Evolutionary conservation across 2,329 filamentous ascomycete genomes (phyloP).

Genomic region (Pseudocercospora ulei): DNA sequence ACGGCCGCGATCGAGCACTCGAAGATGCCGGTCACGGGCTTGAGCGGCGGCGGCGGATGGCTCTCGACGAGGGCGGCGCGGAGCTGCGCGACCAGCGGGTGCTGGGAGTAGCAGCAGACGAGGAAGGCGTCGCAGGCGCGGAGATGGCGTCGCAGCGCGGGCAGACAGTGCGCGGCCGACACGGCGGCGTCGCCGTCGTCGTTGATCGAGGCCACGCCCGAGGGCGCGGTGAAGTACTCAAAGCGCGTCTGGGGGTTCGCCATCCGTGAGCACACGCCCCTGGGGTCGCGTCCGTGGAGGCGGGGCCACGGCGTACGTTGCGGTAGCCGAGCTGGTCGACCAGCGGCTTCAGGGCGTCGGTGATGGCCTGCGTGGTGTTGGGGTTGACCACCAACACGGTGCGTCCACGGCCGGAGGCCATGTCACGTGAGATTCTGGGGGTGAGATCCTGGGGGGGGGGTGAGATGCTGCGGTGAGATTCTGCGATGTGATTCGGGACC

Average conservation of each 20-base stretch:
- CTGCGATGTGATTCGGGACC: no score
- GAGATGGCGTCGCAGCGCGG: conserved; percentile 43
- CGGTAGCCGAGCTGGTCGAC: conserved; percentile 40
- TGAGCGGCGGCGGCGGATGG: conserved; percentile 25
- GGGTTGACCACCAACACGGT: conserved; percentile 66
- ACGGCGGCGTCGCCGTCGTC: conserved; percentile 56
- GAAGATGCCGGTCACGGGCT: conserved; percentile 70
- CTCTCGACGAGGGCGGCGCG: conserved; percentile 22
- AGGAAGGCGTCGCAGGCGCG: conserved; percentile 62
- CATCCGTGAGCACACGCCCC: conserved; percentile 22
- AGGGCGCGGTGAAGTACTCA: conserved; percentile 57
- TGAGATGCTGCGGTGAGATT: no score
- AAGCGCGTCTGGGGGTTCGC: conserved; percentile 38
- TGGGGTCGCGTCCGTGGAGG: no score
- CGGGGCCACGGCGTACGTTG: conserved; percentile 32
- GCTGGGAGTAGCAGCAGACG: conserved; percentile 79
- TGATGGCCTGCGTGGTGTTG: conserved; percentile 67
- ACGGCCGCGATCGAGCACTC: conserved; percentile 65
- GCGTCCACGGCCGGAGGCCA: conserved; percentile 18
- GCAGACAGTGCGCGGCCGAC: conserved; percentile 55
- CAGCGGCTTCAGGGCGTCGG: conserved; percentile 50
- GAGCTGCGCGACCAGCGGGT: conserved; percentile 56
- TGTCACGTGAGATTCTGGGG: no score
- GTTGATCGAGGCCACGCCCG: conserved; percentile 67
- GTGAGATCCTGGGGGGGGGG: no score